Evolutionary conservation across 768 basidiomycete species (phyloP).

Genomic region (Mycena latifolia): DNA sequence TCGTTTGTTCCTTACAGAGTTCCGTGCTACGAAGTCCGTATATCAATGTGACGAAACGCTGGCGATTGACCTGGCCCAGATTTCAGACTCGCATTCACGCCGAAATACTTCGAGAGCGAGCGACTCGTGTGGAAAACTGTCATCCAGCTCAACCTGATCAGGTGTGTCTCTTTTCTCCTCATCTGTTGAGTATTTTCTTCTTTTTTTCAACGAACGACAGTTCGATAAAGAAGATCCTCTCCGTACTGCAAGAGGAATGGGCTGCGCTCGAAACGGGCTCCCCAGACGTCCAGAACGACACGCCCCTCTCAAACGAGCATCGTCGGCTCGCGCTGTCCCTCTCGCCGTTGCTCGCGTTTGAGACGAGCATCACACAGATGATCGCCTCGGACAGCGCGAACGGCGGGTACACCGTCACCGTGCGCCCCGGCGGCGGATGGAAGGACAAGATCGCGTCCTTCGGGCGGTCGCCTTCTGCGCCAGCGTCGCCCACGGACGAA

Average conservation of each 20-base stretch:
- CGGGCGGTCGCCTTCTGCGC: slow-evolving; percentile 7
- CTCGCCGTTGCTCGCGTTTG: slow-evolving; percentile 56
- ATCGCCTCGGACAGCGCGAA: slow-evolving; percentile 43
- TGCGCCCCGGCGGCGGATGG: slow-evolving; percentile 61
- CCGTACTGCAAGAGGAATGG: slow-evolving; percentile 55
- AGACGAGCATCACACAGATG: slow-evolving; percentile 55
- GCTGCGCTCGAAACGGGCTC: slow-evolving; percentile 1
- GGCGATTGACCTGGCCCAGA: slow-evolving; percentile 44
- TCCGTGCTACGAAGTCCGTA: slow-evolving; percentile 33
- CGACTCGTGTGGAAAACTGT: slow-evolving; percentile 61
- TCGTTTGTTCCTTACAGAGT: slow-evolving; percentile 11
- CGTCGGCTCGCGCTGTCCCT: slow-evolving; percentile 25
- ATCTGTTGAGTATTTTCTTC: not conserved
- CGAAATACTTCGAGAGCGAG: slow-evolving; percentile 58
- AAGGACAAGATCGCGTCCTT: slow-evolving; percentile 48
- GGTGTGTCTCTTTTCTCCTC: slow-evolving; percentile 41
- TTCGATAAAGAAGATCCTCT: slow-evolving; percentile 58
- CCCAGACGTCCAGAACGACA: slow-evolving; percentile 19
- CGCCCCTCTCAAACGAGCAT: slow-evolving; percentile 25
- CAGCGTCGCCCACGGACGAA: not conserved
- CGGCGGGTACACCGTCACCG: slow-evolving; percentile 47
- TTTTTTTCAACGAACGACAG: slow-evolving; percentile 36
- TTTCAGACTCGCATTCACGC: slow-evolving; percentile 64
- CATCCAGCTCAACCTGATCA: slow-evolving; percentile 65
- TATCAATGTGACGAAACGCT: not conserved